Conservation (phyloP, 2,329 filamentous ascomycete genomes). For the Colletotrichum sp. region DNA sequence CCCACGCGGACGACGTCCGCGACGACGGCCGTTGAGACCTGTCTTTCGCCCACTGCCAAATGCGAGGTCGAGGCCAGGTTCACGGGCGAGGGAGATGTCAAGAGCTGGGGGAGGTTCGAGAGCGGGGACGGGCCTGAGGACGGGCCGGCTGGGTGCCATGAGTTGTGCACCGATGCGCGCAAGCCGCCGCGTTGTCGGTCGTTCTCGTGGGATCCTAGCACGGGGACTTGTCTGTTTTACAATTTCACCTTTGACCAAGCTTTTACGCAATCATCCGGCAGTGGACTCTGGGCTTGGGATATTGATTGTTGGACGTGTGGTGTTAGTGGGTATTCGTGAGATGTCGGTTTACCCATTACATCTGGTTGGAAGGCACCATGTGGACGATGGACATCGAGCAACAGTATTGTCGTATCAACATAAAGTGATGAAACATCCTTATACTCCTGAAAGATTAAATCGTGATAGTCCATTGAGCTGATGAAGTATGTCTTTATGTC, state of each 20-base stretch:
- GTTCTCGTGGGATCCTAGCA: not conserved
- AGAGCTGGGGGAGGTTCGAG: not conserved
- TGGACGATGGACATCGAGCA: no score
- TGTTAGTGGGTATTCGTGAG: not conserved
- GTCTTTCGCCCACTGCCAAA: not conserved
- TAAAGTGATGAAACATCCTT: no score
- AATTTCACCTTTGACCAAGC: not conserved
- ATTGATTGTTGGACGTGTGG: not conserved
- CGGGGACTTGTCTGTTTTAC: not conserved
- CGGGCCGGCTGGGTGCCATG: not conserved
- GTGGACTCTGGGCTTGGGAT: not conserved
- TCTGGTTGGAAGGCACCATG: no score
- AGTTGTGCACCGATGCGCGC: not conserved
- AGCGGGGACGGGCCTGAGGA: not conserved
- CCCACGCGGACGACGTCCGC: not conserved
- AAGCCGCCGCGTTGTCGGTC: not conserved
- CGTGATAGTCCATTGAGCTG: no score
- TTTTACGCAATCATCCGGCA: not conserved
- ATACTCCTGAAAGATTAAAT: fast-evolving
- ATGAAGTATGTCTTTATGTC: no score
- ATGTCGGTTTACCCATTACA: no score
- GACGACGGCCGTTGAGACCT: not conserved
- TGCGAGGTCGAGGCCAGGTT: not conserved
- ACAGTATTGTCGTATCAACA: no score
- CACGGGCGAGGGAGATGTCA: not conserved